Percentiles rank a stretch among this genome's conserved stretches.
Evolutionary conservation across 768 basidiomycete species (phyloP).

Genomic region (Collybiopsis luxurians): DNA sequence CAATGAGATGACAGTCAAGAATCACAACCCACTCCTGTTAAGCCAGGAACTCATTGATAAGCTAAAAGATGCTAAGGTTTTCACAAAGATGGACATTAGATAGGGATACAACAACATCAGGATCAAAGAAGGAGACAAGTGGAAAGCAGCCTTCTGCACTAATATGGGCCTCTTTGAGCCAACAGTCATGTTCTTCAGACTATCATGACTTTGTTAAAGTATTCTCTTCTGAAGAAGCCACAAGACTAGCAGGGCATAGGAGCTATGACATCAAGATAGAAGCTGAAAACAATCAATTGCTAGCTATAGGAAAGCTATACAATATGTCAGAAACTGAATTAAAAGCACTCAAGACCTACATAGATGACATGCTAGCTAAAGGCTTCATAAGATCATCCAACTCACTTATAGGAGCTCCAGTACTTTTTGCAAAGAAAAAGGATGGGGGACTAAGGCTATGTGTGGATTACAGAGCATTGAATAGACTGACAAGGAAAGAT

Average conservation of each 20-base stretch:
- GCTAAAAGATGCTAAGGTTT: no score
- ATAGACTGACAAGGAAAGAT: conserved; percentile 23
- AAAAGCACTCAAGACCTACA: conserved; percentile 15
- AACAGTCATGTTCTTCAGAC: no score
- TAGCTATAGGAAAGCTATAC: conserved; percentile 18
- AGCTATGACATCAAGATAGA: no score
- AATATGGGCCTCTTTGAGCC: no score
- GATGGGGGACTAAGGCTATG: conserved; percentile 8
- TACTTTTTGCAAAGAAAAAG: conserved; percentile 6
- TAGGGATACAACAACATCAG: no score
- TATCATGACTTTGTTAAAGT: neutral
- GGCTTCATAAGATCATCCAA: neutral
- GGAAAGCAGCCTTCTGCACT: no score
- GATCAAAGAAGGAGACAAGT: no score
- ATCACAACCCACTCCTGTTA: no score
- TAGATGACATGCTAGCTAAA: conserved; percentile 23
- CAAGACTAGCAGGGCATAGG: neutral
- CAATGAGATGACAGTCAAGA: no score
- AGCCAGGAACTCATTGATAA: no score
- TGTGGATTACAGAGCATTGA: conserved; percentile 11
- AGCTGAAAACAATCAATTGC: conserved; percentile 6
- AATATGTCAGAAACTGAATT: conserved; percentile 18
- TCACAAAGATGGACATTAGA: no score
- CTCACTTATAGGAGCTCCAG: conserved; percentile 2
- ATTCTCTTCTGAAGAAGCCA: neutral